Evolutionary conservation across 495 filamentous ascomycete genomes (phyloP).

Genomic region (Staphylotrichum longicolle): DNA sequence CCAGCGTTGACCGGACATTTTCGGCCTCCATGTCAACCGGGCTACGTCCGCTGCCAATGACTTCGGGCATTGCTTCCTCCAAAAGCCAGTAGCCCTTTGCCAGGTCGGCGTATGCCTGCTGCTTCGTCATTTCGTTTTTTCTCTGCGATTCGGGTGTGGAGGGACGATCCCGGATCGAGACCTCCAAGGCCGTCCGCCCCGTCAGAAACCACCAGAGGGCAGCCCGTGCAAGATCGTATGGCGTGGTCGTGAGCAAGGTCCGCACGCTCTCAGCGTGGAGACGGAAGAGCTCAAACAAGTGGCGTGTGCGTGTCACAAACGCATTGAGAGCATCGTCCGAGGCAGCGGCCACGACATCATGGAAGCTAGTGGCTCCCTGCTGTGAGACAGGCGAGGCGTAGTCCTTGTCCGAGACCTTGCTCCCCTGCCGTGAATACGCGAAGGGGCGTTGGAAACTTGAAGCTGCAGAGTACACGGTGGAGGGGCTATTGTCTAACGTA

Average conservation of each 20-base stretch:
- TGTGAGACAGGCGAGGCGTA: conserved; percentile 24
- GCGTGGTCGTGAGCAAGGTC: conserved; percentile 56
- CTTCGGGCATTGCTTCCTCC: conserved; percentile 61
- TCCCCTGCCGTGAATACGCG: conserved; percentile 25
- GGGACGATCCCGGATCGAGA: conserved; percentile 61
- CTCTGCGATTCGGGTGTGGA: conserved; percentile 42
- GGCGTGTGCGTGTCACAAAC: conserved; percentile 64
- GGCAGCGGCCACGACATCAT: conserved; percentile 40
- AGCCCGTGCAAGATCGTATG: conserved; percentile 65
- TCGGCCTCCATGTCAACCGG: conserved; percentile 43
- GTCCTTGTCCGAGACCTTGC: conserved; percentile 28
- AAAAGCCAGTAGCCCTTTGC: conserved; percentile 82
- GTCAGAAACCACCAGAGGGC: conserved; percentile 86
- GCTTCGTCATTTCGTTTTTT: conserved; percentile 44
- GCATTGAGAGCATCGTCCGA: conserved; percentile 64
- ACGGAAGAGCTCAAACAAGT: conserved; percentile 65
- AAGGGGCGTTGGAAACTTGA: conserved; percentile 33
- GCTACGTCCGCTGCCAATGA: conserved; percentile 35
- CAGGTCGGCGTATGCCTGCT: conserved; percentile 75
- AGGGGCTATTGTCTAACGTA: conserved; percentile 30
- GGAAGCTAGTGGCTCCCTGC: conserved; percentile 26
- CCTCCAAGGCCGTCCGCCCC: conserved; percentile 70
- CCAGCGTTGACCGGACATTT: conserved; percentile 53
- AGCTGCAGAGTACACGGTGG: conserved; percentile 27
- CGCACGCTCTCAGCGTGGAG: conserved; percentile 69